phyloP scores from a whole-genome alignment of 805 yeast species.

The Schwanniomyces yamadae region DNA sequence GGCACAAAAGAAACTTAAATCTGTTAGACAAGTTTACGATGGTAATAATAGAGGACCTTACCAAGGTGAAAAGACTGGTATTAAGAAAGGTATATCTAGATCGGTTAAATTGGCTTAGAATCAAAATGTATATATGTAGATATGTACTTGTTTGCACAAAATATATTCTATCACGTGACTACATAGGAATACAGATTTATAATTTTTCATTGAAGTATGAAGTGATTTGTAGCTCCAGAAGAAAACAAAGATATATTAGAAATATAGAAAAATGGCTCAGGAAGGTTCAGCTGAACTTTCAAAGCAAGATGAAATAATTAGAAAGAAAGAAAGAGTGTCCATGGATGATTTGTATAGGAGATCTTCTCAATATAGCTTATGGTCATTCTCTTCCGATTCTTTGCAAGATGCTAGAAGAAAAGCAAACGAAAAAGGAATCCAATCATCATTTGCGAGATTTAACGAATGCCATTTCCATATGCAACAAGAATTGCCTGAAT shows the following conservation, averaged over 20 bases:
- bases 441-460: constrained; percentile 32
- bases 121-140: constrained; percentile 1
- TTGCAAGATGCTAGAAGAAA: constrained; percentile 47
- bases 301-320: background rate
- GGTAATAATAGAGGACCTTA: constrained; percentile 69
- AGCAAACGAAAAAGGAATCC: constrained; percentile 57
- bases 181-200: background rate
- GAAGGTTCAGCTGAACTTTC: background rate
- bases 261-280: constrained; percentile 1
- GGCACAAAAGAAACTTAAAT: constrained; percentile 90
- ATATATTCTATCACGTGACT: background rate
- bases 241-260: too few species aligned
- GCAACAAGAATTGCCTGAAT: constrained; percentile 22
- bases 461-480: constrained; percentile 18
- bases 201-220: too few species aligned
- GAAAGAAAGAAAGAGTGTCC: constrained; percentile 39
- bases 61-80: constrained; percentile 95
- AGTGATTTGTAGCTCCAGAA: too few species aligned
- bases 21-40: constrained; percentile 86
- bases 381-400: constrained; percentile 75
- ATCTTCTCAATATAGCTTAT: constrained; percentile 76
- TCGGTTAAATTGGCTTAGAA: constrained; percentile 67
- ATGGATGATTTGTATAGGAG: constrained; percentile 87
- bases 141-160: background rate
- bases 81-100: constrained; percentile 88